A percentile compares a stretch with the other conserved stretches of the same genome.
Conservation (phyloP, 192 early-diverging fungal genomes). For the Coemansia sp. region DNA sequence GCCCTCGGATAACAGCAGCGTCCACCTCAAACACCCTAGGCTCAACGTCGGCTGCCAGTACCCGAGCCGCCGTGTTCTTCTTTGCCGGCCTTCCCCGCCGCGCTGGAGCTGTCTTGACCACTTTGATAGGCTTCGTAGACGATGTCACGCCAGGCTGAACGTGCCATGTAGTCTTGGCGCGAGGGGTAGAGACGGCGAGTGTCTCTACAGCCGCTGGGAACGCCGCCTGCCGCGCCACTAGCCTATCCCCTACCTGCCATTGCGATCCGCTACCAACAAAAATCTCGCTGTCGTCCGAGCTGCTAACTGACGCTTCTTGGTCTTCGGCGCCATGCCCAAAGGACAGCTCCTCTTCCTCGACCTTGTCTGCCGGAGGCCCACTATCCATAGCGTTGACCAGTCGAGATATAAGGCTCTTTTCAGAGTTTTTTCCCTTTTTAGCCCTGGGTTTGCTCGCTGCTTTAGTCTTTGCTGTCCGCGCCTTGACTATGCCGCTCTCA, state of each 20-base stretch:
- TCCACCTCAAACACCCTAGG: slow-evolving; percentile 19
- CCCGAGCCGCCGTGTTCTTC: neutral
- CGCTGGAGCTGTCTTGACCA: neutral
- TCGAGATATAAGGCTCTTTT: slow-evolving; percentile 33
- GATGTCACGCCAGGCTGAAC: slow-evolving; percentile 4
- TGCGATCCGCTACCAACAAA: slow-evolving; percentile 12
- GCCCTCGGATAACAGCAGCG: slow-evolving; percentile 24
- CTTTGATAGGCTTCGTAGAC: slow-evolving; percentile 7
- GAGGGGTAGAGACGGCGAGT: neutral
- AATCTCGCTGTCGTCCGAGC: slow-evolving; percentile 5
- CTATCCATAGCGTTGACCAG: slow-evolving; percentile 32
- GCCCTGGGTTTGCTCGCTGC: slow-evolving; percentile 9
- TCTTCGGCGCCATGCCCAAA: neutral
- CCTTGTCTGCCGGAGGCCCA: neutral
- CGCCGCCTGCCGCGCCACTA: neutral
- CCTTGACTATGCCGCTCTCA: neutral
- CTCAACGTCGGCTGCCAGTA: slow-evolving; percentile 2
- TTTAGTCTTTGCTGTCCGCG: slow-evolving; percentile 14
- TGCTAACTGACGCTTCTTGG: slow-evolving; percentile 15
- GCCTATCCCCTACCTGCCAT: slow-evolving; percentile 1
- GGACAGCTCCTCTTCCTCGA: neutral
- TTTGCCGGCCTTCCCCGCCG: slow-evolving; percentile 1
- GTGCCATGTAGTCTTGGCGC: slow-evolving; percentile 3
- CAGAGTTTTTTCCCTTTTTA: slow-evolving; percentile 22
- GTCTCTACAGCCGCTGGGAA: neutral